Evolutionary conservation across 208 protist genomes (phyloP).

Genomic region (Crithidia bombi): DNA sequence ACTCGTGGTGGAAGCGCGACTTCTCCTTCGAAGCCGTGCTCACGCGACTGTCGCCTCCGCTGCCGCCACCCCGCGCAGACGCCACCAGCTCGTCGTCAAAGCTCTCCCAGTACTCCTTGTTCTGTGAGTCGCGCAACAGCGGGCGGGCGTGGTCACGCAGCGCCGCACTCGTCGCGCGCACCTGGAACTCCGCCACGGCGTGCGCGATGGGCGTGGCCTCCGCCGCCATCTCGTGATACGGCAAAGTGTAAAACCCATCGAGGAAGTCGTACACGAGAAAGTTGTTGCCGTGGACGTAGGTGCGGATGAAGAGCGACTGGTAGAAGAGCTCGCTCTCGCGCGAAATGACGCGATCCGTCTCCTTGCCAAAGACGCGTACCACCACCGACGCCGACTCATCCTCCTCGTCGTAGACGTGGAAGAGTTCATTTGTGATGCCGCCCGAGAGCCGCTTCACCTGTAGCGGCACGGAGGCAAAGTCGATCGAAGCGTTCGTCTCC

Average conservation of each 20-base stretch:
- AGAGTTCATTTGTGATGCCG: conserved; percentile 92
- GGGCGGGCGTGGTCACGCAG: conserved; percentile 48
- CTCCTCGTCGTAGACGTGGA: conserved; percentile 73
- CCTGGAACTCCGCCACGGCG: conserved; percentile 74
- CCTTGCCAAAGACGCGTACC: conserved; percentile 88
- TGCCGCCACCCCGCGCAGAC: not conserved
- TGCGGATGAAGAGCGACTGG: conserved; percentile 85
- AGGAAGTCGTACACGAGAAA: conserved; percentile 89
- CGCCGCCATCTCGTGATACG: conserved; percentile 65
- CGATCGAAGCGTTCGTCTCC: conserved; percentile 14
- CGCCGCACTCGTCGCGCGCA: conserved; percentile 70
- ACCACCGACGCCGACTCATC: conserved; percentile 64
- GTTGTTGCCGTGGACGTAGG: conserved; percentile 77
- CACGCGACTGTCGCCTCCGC: not conserved
- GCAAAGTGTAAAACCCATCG: conserved; percentile 60
- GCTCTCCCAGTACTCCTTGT: conserved; percentile 36
- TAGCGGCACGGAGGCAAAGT: conserved; percentile 37
- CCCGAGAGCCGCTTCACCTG: conserved; percentile 72
- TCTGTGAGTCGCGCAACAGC: conserved; percentile 43
- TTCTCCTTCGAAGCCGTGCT: conserved; percentile 1
- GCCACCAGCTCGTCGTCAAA: conserved; percentile 19
- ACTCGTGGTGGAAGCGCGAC: conserved; percentile 72
- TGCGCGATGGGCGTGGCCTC: conserved; percentile 60
- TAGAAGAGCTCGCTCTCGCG: conserved; percentile 91
- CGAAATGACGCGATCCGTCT: conserved; percentile 89